Conservation (phyloP, 495 filamentous ascomycete genomes). For the Neurospora africana region DNA sequence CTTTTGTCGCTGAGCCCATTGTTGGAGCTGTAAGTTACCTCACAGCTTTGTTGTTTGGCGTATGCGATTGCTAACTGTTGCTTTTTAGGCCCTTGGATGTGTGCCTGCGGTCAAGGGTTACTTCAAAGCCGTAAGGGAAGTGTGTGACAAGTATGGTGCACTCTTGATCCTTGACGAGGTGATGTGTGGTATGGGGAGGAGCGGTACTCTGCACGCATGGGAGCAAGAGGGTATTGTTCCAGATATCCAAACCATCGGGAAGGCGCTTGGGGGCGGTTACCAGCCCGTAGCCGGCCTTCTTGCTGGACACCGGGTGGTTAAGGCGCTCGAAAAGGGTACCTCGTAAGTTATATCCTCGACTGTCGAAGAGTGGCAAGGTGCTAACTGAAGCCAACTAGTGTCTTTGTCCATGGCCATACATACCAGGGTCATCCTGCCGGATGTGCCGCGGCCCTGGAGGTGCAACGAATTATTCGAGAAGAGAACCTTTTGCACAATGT, state of each 20-base stretch:
- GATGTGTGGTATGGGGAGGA: slow-evolving; percentile 69
- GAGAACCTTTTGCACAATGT: slow-evolving; percentile 47
- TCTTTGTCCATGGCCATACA: slow-evolving; percentile 50
- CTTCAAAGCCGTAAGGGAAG: slow-evolving; percentile 52
- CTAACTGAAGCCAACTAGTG: slow-evolving; percentile 11
- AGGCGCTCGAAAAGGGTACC: slow-evolving; percentile 46
- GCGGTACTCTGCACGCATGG: slow-evolving; percentile 59
- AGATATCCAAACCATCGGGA: slow-evolving; percentile 57
- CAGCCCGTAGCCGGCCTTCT: slow-evolving; percentile 52
- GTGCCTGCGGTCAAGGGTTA: slow-evolving; percentile 59
- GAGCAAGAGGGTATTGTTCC: slow-evolving; percentile 45
- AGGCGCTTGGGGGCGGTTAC: slow-evolving; percentile 58
- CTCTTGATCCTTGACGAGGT: slow-evolving; percentile 69
- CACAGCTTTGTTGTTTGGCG: background rate
- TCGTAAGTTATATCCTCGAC: slow-evolving; percentile 22
- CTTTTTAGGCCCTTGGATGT: slow-evolving; percentile 46
- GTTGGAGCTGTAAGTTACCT: slow-evolving; percentile 36
- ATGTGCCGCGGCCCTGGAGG: slow-evolving; percentile 50
- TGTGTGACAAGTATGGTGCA: slow-evolving; percentile 65
- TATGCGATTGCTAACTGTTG: background rate
- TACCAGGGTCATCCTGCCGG: slow-evolving; percentile 51
- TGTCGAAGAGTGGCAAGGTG: slow-evolving; percentile 5
- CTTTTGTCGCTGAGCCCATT: slow-evolving; percentile 65
- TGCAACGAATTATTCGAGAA: slow-evolving; percentile 47
- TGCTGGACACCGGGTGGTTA: slow-evolving; percentile 41